These are phyloP conservation scores for Globisporangium polare DNA, from an alignment of 352 stramenopile species.

Conservation along the genomic window DNA sequence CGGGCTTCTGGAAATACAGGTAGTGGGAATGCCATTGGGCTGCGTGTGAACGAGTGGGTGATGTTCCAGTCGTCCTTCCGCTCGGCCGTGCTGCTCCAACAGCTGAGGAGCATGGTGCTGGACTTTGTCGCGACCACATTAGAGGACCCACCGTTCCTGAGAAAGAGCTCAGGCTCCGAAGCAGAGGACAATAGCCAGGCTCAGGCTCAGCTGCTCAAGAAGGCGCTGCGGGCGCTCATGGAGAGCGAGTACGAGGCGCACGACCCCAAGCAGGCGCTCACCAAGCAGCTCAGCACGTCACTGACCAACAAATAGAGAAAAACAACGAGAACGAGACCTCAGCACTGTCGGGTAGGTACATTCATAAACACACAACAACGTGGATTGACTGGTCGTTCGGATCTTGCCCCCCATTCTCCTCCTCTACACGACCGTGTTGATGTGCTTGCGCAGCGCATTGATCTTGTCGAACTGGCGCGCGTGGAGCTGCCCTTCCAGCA, in stretches of 20 bases:
- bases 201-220: slow-evolving; percentile 20
- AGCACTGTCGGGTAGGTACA: neutral
- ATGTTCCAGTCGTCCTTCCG: slow-evolving; percentile 53
- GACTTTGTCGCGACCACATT: slow-evolving; percentile 36
- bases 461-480: slow-evolving; percentile 35
- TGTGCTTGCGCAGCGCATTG: slow-evolving; percentile 27
- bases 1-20: slow-evolving; percentile 13
- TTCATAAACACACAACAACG: neutral
- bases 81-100: slow-evolving; percentile 47
- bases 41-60: slow-evolving; percentile 76
- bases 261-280: slow-evolving; percentile 46
- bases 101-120: slow-evolving; percentile 29
- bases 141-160: slow-evolving; percentile 27
- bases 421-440: slow-evolving; percentile 31
- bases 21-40: slow-evolving; percentile 27
- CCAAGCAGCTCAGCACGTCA: slow-evolving; percentile 24
- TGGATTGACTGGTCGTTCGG: neutral
- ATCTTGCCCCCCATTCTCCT: neutral
- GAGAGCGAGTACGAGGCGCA: slow-evolving; percentile 41
- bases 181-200: neutral
- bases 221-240: slow-evolving; percentile 34
- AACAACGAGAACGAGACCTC: neutral
- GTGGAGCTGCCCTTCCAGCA: slow-evolving; percentile 34
- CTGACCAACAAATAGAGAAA: neutral
- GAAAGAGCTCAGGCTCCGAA: neutral